Base-by-base conservation (phyloP, 306 rosid species). In the Lagenaria siceraria region DNA sequence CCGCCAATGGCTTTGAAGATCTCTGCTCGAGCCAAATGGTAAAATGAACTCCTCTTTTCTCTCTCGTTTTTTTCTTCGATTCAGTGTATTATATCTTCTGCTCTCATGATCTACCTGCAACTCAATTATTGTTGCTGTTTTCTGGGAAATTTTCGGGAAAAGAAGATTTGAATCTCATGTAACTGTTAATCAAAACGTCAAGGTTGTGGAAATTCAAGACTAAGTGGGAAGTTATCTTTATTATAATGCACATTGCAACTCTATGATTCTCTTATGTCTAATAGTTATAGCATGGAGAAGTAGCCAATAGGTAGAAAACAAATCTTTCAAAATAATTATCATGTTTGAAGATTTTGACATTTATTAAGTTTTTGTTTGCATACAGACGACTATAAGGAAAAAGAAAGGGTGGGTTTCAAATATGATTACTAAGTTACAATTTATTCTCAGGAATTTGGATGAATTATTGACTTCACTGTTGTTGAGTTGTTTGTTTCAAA, bases 11-110 rank as follows among this genome's bases (percentile, higher is more conserved):
- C 87, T 53, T 77, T 88, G 61, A 88, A 87, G 63, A 60, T 91
- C 85, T 85, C 81, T 29, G 91, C 95, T 40, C 84, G 97, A 87
- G 91, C 92, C 22, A 91, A 91, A 80, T 91, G 95, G 92, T 91
- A 87, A 19, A 11, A 1, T 46, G 35, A 12, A 14, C 73, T 62
- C 36, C 76, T 52, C 58, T 58, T 14, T 11, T 15, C 8, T 48
- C 31, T 51, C 40, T 29, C 40, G 1, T 22, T 55, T 18, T 42
- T 69, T 58, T 29, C 22, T 35, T 7, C 8, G 21, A 40, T 38
- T 56, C 24, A 42, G 4, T 70, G 38, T 70, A n/a, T n/a, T n/a
- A n/a, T n/a, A 43, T 43, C 58, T 24, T 68, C 53, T 21, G n/a
- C 76, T 46, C 24, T 4, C 56, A 24, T 70, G 76, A 22, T 43